Percentiles rank a stretch among this genome's conserved stretches.
Evolutionary conservation across 2,329 filamentous ascomycete genomes (phyloP).

Genomic region (Gnomoniopsis sp.): DNA sequence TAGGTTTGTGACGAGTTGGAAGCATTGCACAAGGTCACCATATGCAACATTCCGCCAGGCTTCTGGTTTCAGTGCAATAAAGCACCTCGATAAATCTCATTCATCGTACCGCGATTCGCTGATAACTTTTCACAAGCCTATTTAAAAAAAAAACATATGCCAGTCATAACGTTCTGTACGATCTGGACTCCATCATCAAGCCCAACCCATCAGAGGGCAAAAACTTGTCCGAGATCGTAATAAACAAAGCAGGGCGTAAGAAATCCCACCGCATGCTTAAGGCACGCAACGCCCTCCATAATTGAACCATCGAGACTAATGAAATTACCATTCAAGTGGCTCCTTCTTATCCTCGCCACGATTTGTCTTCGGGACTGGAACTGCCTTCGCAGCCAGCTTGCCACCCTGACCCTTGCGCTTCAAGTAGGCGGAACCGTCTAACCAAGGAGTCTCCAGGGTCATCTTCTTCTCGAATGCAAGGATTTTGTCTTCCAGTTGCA

Average conservation of each 20-base stretch:
- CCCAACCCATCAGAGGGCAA: neutral
- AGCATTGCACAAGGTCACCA: neutral
- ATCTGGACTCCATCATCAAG: neutral
- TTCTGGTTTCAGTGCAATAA: neutral
- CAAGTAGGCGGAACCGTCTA: slow-evolving; percentile 83
- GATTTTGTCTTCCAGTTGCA: slow-evolving; percentile 91
- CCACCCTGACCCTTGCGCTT: slow-evolving; percentile 54
- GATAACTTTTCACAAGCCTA: slow-evolving; percentile 1
- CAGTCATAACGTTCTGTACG: neutral
- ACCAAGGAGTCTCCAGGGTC: slow-evolving; percentile 78
- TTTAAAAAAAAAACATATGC: neutral
- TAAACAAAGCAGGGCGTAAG: neutral
- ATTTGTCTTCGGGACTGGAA: slow-evolving; percentile 83
- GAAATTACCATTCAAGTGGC: slow-evolving; percentile 78
- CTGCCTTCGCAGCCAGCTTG: slow-evolving; percentile 55
- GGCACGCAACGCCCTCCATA: slow-evolving; percentile 5
- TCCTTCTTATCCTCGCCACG: slow-evolving; percentile 78
- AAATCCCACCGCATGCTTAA: neutral
- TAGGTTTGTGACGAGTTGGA: neutral
- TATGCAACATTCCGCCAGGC: neutral
- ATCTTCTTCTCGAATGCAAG: slow-evolving; percentile 75
- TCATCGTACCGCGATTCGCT: slow-evolving; percentile 7
- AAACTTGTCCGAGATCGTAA: neutral
- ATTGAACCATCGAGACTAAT: neutral
- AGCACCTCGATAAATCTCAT: neutral